Conservation (phyloP, 345 rosid genomes). For the Nasturtium officinale region DNA sequence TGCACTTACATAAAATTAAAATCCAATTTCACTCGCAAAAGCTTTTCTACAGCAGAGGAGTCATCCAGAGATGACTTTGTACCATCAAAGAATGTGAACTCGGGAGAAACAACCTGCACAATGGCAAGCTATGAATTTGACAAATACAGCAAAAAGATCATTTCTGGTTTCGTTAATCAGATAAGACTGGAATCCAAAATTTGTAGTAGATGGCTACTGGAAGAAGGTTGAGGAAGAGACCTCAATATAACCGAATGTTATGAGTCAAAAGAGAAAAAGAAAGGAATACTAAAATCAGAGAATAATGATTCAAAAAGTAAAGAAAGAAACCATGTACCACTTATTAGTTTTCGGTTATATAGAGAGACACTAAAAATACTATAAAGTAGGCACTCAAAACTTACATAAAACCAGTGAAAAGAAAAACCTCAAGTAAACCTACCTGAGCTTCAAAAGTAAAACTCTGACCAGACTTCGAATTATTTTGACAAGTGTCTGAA, state of each 20-base stretch:
- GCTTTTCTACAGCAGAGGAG: constrained; percentile 81
- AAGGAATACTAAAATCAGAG: constrained; percentile 2
- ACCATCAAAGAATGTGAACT: constrained; percentile 94
- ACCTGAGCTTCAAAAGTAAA: constrained; percentile 97
- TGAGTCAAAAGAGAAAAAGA: constrained; percentile 8
- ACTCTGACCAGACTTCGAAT: constrained; percentile 56
- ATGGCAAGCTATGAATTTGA: constrained; percentile 22
- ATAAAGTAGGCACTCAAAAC: background rate
- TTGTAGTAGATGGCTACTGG: constrained; percentile 5
- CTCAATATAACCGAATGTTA: constrained; percentile 19
- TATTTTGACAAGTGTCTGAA: constrained; percentile 49
- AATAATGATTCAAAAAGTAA: background rate
- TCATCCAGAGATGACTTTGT: constrained; percentile 85
- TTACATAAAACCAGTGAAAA: background rate
- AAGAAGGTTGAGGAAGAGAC: constrained; percentile 6
- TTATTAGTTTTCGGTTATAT: background rate
- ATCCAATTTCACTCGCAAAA: constrained; percentile 94
- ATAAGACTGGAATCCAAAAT: constrained; percentile 8
- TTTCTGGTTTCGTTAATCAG: background rate
- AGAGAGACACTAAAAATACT: background rate
- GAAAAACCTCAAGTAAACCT: constrained; percentile 17
- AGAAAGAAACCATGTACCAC: constrained; percentile 20
- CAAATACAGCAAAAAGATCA: background rate
- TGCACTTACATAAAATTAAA: constrained; percentile 87
- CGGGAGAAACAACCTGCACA: constrained; percentile 85